These are phyloP conservation scores for Scleroderma citrinum DNA, from an alignment of 768 basidiomycete genomes.

Conservation along the genomic window DNA sequence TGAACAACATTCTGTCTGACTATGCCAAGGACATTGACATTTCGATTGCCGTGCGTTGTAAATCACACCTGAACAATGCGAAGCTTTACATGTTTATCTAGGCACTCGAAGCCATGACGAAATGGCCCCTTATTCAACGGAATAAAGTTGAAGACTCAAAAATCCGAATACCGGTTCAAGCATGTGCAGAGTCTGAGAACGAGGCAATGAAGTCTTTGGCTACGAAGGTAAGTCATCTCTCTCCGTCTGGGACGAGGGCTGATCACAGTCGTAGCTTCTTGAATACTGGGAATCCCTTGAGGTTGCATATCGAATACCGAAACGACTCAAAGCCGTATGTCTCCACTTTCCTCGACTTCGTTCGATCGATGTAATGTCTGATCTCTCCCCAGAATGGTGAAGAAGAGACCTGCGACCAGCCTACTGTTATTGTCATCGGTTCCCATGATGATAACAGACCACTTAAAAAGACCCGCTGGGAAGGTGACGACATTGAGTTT, in stretches of 20 bases:
- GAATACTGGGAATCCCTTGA: slow-evolving; percentile 76
- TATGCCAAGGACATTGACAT: slow-evolving; percentile 65
- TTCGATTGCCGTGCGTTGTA: slow-evolving; percentile 52
- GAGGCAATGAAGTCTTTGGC: slow-evolving; percentile 53
- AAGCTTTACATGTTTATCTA: slow-evolving; percentile 18
- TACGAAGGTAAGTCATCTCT: slow-evolving; percentile 44
- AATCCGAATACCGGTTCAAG: slow-evolving; percentile 59
- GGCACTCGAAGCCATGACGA: slow-evolving; percentile 61
- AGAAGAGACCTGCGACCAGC: slow-evolving; percentile 15
- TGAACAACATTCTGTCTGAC: slow-evolving; percentile 85
- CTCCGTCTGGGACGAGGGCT: neutral
- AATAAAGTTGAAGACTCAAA: slow-evolving; percentile 90
- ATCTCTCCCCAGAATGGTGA: slow-evolving; percentile 25
- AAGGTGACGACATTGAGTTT: slow-evolving; percentile 21
- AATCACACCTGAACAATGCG: neutral
- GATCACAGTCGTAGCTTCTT: slow-evolving; percentile 47
- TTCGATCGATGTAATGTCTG: neutral
- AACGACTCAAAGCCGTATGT: slow-evolving; percentile 46
- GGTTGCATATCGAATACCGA: slow-evolving; percentile 82
- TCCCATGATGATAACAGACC: slow-evolving; percentile 26
- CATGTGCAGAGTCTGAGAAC: slow-evolving; percentile 48
- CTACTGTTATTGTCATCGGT: slow-evolving; percentile 13
- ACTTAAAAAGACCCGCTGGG: slow-evolving; percentile 27
- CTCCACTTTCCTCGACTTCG: neutral
- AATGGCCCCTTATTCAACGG: slow-evolving; percentile 77